phyloP scores from a whole-genome alignment of 2,329 filamentous ascomycete genomes.

The Verticillium alfalfae region DNA sequence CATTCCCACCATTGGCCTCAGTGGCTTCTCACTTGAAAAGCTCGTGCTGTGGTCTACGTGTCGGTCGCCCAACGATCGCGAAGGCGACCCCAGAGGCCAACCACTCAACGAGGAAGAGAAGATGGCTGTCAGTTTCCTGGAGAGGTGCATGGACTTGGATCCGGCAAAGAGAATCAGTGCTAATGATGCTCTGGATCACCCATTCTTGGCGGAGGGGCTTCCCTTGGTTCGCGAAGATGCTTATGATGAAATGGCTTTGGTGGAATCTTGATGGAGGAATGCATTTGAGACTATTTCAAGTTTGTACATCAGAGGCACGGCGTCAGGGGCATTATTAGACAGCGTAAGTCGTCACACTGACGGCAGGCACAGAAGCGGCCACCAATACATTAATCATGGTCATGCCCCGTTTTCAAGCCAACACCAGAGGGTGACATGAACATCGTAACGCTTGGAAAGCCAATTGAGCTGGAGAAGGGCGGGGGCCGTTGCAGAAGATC shows the following conservation, averaged over 20 bases:
- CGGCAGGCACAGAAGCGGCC: background rate
- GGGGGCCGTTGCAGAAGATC: slow-evolving; percentile 2
- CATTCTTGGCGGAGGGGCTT: slow-evolving; percentile 48
- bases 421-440: background rate
- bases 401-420: background rate
- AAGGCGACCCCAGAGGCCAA: slow-evolving; percentile 34
- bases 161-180: slow-evolving; percentile 70
- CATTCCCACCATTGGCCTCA: slow-evolving; percentile 82
- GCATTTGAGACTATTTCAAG: background rate
- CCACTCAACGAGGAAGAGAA: slow-evolving; percentile 62
- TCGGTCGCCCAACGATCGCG: slow-evolving; percentile 56
- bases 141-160: slow-evolving; percentile 70
- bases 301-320: background rate
- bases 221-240: slow-evolving; percentile 20
- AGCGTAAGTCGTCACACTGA: background rate
- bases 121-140: slow-evolving; percentile 67
- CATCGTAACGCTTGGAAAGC: too few relatives aligned
- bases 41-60: slow-evolving; percentile 94
- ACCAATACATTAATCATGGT: background rate
- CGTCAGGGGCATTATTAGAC: background rate
- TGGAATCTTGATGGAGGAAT: slow-evolving; percentile 14
- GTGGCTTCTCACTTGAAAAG: slow-evolving; percentile 84
- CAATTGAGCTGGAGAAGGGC: background rate
- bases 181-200: slow-evolving; percentile 65
- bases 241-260: slow-evolving; percentile 51